Evolutionary conservation across 495 filamentous ascomycete genomes (phyloP), one percentile per base, ranked within the genome.

Genomic region (Tuber calosporum): DNA sequence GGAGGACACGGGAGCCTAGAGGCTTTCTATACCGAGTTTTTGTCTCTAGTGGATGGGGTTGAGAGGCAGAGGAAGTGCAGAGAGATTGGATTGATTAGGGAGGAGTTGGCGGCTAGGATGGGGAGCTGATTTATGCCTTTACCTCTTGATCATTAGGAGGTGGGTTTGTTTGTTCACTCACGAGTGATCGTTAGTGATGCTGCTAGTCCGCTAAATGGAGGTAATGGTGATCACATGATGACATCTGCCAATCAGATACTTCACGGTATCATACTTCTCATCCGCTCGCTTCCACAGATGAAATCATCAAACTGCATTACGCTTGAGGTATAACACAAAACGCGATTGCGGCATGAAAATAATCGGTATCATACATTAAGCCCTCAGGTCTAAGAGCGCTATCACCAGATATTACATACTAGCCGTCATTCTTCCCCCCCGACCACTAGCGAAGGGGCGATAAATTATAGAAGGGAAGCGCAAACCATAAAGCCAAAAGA

Each of bases 11-110:
- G 53, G 0, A 26, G 53, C 13, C 53, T 62, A 7, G 13, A 62
- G 53, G 53, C 53, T 30, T 62, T 62, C 53, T 62, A 62, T 34
- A 30, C 89, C 9, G 94, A 97, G 71, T 97, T 97, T 78, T 83
- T 97, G 74, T 85, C 90, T 58, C 92, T 93, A 0, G 82, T 97
- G 71, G 93, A 97, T 79, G 93, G 97, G 83, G 90, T 86, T 79
- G 94, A 97, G 84, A 86, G 93, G 81, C 87, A 88, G 74, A 82
- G 89, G 90, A 82, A 72, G 86, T 84, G 9, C 4, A 26, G 43
- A 20, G 68, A 26, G 15, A 40, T 39, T 40, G 68, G 20, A 8
- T 69, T 69, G 26, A 45, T 69, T 19, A 69, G 43, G 68, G 41
- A 69, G 67, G 67, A 69, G 67, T n/a, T 69, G 41, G 41, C 34